A percentile compares a stretch with the other conserved stretches of the same genome.
These are phyloP conservation scores for Halenospora varia DNA, from an alignment of 495 filamentous ascomycete genomes.

Conservation along the genomic window DNA sequence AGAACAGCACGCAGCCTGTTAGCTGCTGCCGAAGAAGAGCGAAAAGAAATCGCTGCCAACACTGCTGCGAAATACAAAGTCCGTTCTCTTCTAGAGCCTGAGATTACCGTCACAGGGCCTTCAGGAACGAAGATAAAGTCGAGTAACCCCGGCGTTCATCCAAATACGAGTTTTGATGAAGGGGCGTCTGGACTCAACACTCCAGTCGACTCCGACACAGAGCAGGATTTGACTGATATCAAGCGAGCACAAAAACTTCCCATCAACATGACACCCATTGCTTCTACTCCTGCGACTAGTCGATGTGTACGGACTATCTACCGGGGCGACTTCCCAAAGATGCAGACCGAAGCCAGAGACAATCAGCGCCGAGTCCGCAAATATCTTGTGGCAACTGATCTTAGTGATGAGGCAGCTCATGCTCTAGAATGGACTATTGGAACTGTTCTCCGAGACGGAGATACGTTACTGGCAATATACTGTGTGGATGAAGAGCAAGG, in stretches of 20 bases:
- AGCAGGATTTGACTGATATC: slow-evolving; percentile 79
- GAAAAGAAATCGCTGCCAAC: slow-evolving; percentile 37
- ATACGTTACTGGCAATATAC: slow-evolving; percentile 89
- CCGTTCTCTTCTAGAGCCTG: slow-evolving; percentile 59
- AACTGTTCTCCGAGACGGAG: slow-evolving; percentile 89
- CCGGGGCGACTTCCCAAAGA: slow-evolving; percentile 73
- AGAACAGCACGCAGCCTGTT: slow-evolving; percentile 51
- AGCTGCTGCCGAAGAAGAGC: slow-evolving; percentile 72
- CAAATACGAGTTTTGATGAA: slow-evolving; percentile 31
- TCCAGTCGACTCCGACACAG: slow-evolving; percentile 80
- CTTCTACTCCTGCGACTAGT: slow-evolving; percentile 67
- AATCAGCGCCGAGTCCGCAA: slow-evolving; percentile 71
- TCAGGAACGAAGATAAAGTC: slow-evolving; percentile 49
- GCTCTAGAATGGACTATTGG: slow-evolving; percentile 97
- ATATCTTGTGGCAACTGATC: slow-evolving; percentile 88
- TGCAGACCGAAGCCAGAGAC: slow-evolving; percentile 70
- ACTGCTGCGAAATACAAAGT: slow-evolving; percentile 13
- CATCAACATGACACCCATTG: slow-evolving; percentile 73
- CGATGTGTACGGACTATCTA: slow-evolving; percentile 84
- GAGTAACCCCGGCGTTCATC: slow-evolving; percentile 70
- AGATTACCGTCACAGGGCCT: slow-evolving; percentile 60
- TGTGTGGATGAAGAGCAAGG: slow-evolving; percentile 83
- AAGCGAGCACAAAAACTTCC: slow-evolving; percentile 79
- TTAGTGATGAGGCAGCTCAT: slow-evolving; percentile 89
- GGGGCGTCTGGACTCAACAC: slow-evolving; percentile 65